phyloP scores from a whole-genome alignment of 768 basidiomycete genomes.

The Austroboletus eburneus region DNA sequence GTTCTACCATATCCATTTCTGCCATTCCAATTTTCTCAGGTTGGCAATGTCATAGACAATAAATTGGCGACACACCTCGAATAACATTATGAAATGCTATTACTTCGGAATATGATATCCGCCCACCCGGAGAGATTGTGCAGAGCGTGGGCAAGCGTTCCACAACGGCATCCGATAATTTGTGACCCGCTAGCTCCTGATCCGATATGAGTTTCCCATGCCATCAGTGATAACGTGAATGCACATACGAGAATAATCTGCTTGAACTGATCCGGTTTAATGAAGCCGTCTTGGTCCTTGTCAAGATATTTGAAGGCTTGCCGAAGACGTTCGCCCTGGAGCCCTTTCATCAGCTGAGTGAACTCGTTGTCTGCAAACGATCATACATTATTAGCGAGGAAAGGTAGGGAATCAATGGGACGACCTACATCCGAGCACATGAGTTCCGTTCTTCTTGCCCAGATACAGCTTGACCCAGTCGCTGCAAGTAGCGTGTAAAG shows the following conservation, averaged over 20 bases:
- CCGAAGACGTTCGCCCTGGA: conserved; percentile 95
- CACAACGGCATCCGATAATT: conserved; percentile 90
- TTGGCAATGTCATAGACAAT: conserved; percentile 3
- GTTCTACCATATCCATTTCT: conserved; percentile 97
- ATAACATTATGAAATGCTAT: conserved; percentile 96
- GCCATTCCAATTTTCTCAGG: neutral
- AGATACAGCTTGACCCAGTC: conserved; percentile 97
- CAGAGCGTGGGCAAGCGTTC: conserved; percentile 91
- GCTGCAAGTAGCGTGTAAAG: conserved; percentile 34
- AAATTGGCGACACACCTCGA: conserved; percentile 49
- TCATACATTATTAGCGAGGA: conserved; percentile 5
- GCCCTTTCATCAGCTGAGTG: conserved; percentile 97
- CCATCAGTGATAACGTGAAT: neutral
- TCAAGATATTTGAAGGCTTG: conserved; percentile 95
- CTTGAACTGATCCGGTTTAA: conserved; percentile 90
- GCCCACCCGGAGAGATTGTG: conserved; percentile 81
- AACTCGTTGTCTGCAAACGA: conserved; percentile 78
- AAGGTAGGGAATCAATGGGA: neutral
- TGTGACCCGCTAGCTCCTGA: conserved; percentile 95
- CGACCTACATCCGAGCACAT: conserved; percentile 84
- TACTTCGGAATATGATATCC: conserved; percentile 95
- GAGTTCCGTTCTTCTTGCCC: conserved; percentile 86
- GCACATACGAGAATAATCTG: conserved; percentile 83
- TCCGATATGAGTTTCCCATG: neutral
- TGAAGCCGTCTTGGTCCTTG: conserved; percentile 88